Evolutionary conservation across 345 rosid species (phyloP).

Genomic region (Luvunga scandens): DNA sequence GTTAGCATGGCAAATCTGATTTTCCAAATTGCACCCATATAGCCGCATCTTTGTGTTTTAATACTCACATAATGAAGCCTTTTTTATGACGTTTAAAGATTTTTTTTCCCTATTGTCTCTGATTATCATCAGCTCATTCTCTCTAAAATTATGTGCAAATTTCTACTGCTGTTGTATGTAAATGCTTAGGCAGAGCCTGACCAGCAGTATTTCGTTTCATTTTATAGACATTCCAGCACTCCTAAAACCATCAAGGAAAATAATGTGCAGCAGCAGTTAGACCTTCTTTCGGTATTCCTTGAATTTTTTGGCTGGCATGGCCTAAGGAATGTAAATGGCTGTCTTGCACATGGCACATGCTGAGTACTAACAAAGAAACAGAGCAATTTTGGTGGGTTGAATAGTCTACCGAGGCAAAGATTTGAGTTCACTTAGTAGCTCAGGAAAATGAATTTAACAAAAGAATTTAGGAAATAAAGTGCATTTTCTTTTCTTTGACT

Average conservation of each 20-base stretch:
- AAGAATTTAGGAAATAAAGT: neutral
- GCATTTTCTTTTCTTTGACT: neutral
- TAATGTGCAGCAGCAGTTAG: neutral
- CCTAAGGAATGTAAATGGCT: neutral
- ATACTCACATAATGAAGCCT: neutral
- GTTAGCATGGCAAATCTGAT: neutral
- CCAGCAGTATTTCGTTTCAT: neutral
- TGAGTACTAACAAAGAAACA: neutral
- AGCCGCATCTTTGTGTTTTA: neutral
- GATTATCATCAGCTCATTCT: neutral
- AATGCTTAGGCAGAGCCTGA: neutral
- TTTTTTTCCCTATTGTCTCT: too few species aligned
- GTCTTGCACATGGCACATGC: neutral
- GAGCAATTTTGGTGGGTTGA: neutral
- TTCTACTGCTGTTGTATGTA: neutral
- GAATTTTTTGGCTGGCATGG: neutral
- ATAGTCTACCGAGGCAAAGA: neutral
- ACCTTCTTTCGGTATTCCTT: neutral
- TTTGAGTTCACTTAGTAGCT: neutral
- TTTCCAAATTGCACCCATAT: neutral
- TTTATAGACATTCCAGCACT: neutral
- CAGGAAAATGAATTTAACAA: neutral
- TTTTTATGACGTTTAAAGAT: too few species aligned
- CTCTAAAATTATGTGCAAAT: neutral
- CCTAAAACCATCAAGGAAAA: neutral